These are phyloP conservation scores for Eutrema salsugineum DNA, from an alignment of 441 rosid genomes.

Conservation along the genomic window DNA sequence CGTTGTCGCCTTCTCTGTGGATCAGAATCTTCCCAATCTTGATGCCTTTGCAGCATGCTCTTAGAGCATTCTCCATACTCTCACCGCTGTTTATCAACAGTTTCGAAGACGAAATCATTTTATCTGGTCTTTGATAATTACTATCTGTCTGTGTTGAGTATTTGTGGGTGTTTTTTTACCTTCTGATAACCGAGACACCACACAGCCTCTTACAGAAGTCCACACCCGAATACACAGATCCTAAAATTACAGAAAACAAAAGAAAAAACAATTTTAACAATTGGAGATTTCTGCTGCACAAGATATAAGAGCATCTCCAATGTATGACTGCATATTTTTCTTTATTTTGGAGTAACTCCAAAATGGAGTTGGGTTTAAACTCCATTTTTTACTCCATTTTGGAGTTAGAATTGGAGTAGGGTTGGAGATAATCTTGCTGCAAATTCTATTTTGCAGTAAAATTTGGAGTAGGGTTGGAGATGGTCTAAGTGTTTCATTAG, in stretches of 20 bases:
- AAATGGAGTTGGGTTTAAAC: no score
- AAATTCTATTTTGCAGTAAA: no score
- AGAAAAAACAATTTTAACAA: not conserved
- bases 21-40: slow-evolving; percentile 92
- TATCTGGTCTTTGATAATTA: not conserved
- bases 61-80: slow-evolving; percentile 95
- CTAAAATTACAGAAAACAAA: slow-evolving; percentile 31
- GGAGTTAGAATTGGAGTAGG: no score
- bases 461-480: no score
- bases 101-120: not conserved
- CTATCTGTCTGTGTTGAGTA: not conserved
- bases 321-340: no score
- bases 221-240: slow-evolving; percentile 89
- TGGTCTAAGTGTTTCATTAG: not conserved
- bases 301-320: no score
- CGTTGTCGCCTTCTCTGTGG: slow-evolving; percentile 98
- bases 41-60: slow-evolving; percentile 98
- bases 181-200: slow-evolving; percentile 89
- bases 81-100: slow-evolving; percentile 56
- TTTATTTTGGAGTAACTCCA: no score
- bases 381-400: no score
- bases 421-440: no score
- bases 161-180: slow-evolving; percentile 38
- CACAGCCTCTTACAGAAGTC: slow-evolving; percentile 95
- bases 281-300: not conserved